Evolutionary conservation across 2,329 filamentous ascomycete species (phyloP), one percentile per base, ranked within the genome.

Genomic region (Phialocephala subalpina): DNA sequence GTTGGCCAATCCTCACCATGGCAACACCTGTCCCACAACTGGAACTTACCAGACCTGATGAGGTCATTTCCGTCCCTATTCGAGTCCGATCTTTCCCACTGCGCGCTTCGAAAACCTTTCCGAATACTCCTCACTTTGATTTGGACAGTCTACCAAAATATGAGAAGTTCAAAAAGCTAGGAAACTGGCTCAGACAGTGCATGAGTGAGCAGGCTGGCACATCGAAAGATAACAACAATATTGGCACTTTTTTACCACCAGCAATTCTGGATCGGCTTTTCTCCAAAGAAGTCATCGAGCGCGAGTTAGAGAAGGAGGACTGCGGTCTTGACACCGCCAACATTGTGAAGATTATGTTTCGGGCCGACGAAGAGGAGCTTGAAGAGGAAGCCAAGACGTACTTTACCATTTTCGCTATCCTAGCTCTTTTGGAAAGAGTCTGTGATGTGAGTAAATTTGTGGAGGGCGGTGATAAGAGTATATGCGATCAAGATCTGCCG

Each of bases 401-500:
- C 33, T 33, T 33, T 33, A 25, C 33, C 25, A 33, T 55, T 33
- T n/a, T 55, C 25, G 52, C 52, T 33, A 27, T 55, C 6, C 52
- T 55, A 55, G 52, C 52, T n/a, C 27, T 55, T n/a, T 29, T 55
- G 52, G 52, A n/a, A 6, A 55, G 27, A 55, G 52, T 55, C 12
- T 8, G 20, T n/a, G 52, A 55, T 9, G 33, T 55, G 33, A n/a
- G 2, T 7, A 8, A 25, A 14, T 42, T 42, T n/a, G 4, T 42
- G 12, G 38, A 42, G 4, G 18, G 18, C 12, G 18, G 38, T 12
- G 18, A n/a, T 14, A 42, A 42, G 12, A n/a, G 38, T 42, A 6
- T 42, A n/a, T 42, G 38, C 18, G 38, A 42, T 42, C 38, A 42
- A 42, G 38, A 42, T 42, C 38, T 42, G 12, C 38, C 38, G 3